Evolutionary conservation across 805 yeast species (phyloP), one percentile per base, ranked within the genome.

Genomic region (Cyberlindnera suaveolens): DNA sequence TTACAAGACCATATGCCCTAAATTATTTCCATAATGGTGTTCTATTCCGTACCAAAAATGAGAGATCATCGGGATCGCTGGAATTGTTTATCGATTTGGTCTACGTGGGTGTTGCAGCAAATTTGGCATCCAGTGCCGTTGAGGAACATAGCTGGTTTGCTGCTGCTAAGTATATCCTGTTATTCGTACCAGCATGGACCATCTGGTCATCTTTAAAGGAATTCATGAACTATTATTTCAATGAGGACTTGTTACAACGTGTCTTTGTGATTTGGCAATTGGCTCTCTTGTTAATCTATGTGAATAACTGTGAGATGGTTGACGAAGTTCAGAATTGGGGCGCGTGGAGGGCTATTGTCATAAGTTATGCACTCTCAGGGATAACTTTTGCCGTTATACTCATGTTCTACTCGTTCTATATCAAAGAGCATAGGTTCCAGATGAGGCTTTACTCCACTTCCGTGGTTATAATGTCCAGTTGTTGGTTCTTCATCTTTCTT

Each of bases 121-220:
- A 77, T 44, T 60, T 79, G 36, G 84, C 85, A 1, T 67, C 75
- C 5, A 60, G 61, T 35, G 81, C 81, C 1, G 66, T 75, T 5
- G 75, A 71, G 43, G 57, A 71, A 15, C 78, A 80, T 27, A 58
- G 67, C 16, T 80, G 80, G 32, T 55, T 54, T 4, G 58, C 77
- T 0, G 58, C 80, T 20, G 58, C 72, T 32, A 67, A 67, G 48
- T 80, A 78, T 53, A 41, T 76, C 6, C 51, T 80, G 34, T 55
- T 77, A 2, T 80, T 78, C 43, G 40, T 74, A 16, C 84, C 83
- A 0, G 71, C 78, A n/a, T 81, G 78, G 76, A 71, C 70, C 17
- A 74, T 80, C 18, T 80, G 86, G 85, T 58, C 70, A n/a, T 85
- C 79, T 52, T 64, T 80, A 45, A 75, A 77, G 52, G 84, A 78